A percentile compares a stretch with the other conserved stretches of the same genome.
phyloP scores from a whole-genome alignment of 2,329 filamentous ascomycete genomes.

The Chaetomium globosum region DNA sequence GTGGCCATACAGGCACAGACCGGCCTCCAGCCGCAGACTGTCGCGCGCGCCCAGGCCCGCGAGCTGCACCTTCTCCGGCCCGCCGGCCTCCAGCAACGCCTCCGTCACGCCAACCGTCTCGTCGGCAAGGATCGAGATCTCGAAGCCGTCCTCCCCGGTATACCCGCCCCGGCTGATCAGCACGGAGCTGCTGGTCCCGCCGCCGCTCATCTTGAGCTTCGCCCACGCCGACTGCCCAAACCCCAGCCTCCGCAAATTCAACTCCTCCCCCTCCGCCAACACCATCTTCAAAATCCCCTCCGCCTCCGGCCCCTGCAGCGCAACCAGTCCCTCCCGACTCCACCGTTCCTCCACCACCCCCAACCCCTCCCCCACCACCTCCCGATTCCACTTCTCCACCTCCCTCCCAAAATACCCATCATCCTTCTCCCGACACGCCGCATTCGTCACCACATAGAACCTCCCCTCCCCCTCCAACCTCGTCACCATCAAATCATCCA shows the following conservation, averaged over 20 bases:
- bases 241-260: slow-evolving; percentile 68
- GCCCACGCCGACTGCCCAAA: slow-evolving; percentile 77
- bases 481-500: slow-evolving; percentile 92
- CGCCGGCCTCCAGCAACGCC: slow-evolving; percentile 67
- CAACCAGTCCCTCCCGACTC: slow-evolving; percentile 75
- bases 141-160: slow-evolving; percentile 97
- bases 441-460: slow-evolving; percentile 96
- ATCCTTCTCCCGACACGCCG: slow-evolving; percentile 88
- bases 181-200: slow-evolving; percentile 49
- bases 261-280: slow-evolving; percentile 56
- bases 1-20: slow-evolving; percentile 99
- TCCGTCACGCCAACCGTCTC: slow-evolving; percentile 69
- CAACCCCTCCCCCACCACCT: slow-evolving; percentile 52
- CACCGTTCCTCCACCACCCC: slow-evolving; percentile 70
- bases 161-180: slow-evolving; percentile 89
- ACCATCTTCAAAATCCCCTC: slow-evolving; percentile 67
- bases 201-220: slow-evolving; percentile 63
- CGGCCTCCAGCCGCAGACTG: slow-evolving; percentile 89
- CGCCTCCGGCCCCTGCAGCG: slow-evolving; percentile 83
- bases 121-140: slow-evolving; percentile 78
- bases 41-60: slow-evolving; percentile 90
- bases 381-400: slow-evolving; percentile 52
- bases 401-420: slow-evolving; percentile 72
- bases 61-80: slow-evolving; percentile 66
- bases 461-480: slow-evolving; percentile 68